Percentiles rank a stretch among this genome's conserved stretches.
Evolutionary conservation across 768 basidiomycete species (phyloP).

Genomic region (Psilocybe cyanescens): DNA sequence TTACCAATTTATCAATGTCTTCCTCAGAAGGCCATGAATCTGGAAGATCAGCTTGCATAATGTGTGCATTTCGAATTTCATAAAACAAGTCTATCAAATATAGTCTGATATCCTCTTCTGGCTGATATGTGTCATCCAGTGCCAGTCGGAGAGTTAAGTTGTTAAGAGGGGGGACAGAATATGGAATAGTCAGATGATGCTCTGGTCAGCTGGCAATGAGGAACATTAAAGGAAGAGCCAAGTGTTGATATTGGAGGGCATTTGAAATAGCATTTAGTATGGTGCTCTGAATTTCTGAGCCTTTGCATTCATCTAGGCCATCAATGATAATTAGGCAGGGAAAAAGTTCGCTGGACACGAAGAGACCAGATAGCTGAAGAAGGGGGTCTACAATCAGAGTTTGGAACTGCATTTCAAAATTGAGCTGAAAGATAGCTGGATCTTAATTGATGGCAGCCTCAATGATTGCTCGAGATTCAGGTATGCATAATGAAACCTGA

Average conservation of each 20-base stretch:
- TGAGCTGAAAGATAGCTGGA: conserved; percentile 5
- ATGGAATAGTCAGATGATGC: neutral
- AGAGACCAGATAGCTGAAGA: neutral
- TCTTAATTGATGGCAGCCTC: conserved; percentile 3
- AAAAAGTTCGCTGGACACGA: neutral
- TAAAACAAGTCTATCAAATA: conserved; percentile 6
- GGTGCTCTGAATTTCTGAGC: conserved; percentile 3
- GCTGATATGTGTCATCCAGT: conserved; percentile 9
- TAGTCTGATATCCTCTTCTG: conserved; percentile 4
- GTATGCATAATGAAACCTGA: conserved; percentile 12
- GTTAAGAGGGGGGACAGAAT: neutral
- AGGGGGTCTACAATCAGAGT: conserved; percentile 13
- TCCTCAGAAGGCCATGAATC: conserved; percentile 4
- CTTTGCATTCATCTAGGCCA: conserved; percentile 23
- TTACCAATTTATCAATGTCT: conserved; percentile 1
- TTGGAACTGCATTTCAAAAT: conserved; percentile 8
- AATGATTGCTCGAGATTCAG: neutral
- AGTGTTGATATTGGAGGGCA: neutral
- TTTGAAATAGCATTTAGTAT: neutral
- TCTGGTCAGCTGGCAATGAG: conserved; percentile 17
- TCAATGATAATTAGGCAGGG: conserved; percentile 17
- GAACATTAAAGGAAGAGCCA: neutral
- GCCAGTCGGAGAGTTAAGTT: neutral
- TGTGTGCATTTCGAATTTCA: neutral
- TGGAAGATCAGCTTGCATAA: neutral